A percentile compares a stretch with the other conserved stretches of the same genome.
Evolutionary conservation across 1,284 basidiomycete genomes (phyloP).

Genomic region (Moniliella sp.): DNA sequence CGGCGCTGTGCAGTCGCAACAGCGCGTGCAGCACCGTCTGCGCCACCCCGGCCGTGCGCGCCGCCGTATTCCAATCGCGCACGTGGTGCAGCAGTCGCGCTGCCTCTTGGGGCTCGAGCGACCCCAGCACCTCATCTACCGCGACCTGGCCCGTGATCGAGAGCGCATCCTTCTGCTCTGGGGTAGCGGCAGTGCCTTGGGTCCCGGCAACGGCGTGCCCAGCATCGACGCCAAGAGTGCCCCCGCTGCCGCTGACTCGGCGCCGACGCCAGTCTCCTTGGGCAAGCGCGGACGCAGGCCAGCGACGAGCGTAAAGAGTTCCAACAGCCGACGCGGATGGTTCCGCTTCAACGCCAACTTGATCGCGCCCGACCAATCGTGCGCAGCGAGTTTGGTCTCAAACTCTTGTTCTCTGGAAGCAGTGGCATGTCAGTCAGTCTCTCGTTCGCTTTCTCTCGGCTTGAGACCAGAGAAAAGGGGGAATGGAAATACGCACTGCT

Average conservation of each 20-base stretch:
- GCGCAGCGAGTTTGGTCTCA: conserved; percentile 60
- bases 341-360: conserved; percentile 70
- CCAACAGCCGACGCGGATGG: conserved; percentile 67
- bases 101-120: conserved; percentile 51
- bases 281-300: too few relatives aligned
- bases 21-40: conserved; percentile 66
- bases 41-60: conserved; percentile 62
- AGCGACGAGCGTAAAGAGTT: conserved; percentile 45
- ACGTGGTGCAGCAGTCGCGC: conserved; percentile 60
- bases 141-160: conserved; percentile 20
- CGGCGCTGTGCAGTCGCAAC: conserved; percentile 50
- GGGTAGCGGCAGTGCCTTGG: neutral
- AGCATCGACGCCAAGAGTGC: neutral
- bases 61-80: conserved; percentile 78
- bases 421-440: neutral
- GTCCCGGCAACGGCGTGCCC: conserved; percentile 2
- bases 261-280: neutral
- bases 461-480: neutral
- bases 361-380: conserved; percentile 78
- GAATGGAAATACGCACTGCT: neutral
- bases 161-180: too few relatives aligned
- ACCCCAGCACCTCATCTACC: conserved; percentile 45
- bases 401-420: conserved; percentile 70
- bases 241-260: neutral
- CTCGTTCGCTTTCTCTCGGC: neutral